Conservation (phyloP, 371 early-diverging fungal species). For the Mucor racemosus region DNA sequence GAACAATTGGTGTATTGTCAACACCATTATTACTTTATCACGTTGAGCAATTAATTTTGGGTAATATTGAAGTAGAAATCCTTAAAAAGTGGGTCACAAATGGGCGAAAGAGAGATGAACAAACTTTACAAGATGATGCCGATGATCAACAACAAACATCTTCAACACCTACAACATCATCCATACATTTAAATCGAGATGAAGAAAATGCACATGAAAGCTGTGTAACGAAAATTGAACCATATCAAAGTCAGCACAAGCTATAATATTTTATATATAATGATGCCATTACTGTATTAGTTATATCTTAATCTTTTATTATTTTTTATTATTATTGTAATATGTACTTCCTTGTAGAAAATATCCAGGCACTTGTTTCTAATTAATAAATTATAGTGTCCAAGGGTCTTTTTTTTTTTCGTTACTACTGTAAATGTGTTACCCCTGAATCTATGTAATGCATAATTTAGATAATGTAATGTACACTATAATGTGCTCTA, state of each 20-base stretch:
- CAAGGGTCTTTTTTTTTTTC: neutral
- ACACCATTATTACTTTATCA: conserved; percentile 77
- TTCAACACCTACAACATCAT: neutral
- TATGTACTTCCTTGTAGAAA: neutral
- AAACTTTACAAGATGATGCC: neutral
- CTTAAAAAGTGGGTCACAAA: conserved; percentile 30
- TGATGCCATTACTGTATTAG: neutral
- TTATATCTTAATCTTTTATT: neutral
- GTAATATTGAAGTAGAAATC: conserved; percentile 35
- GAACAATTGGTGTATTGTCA: conserved; percentile 65
- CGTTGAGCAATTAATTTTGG: conserved; percentile 71
- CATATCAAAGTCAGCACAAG: neutral
- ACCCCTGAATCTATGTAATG: neutral
- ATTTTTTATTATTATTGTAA: neutral
- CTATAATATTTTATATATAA: neutral
- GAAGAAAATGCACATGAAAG: conserved; percentile 10
- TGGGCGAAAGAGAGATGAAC: conserved; percentile 10
- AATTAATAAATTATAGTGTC: neutral
- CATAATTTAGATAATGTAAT: neutral
- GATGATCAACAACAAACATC: conserved; percentile 7
- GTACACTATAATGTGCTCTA: neutral
- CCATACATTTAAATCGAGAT: conserved; percentile 6
- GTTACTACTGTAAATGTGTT: neutral
- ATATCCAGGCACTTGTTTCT: neutral
- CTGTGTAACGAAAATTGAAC: conserved; percentile 3